These are phyloP conservation scores for Stachybotrys elegans DNA, from an alignment of 2,329 filamentous ascomycete species.

Conservation along the genomic window DNA sequence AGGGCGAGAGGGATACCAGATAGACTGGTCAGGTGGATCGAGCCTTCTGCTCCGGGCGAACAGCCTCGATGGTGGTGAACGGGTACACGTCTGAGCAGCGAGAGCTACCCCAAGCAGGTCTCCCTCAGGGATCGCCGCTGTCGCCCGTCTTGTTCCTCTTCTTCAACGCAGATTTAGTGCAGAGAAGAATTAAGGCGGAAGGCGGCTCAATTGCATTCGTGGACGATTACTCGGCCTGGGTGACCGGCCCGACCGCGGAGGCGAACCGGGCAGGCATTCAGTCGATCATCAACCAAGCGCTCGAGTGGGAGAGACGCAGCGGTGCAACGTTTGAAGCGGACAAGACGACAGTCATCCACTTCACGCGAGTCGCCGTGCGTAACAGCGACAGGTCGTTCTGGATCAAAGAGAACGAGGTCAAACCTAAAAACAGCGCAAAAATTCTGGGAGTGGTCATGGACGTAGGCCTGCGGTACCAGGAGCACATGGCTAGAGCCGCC, in stretches of 20 bases:
- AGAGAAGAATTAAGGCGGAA: neutral
- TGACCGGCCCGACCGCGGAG: constrained; percentile 8
- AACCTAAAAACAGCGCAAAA: constrained; percentile 1
- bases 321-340: constrained; percentile 18
- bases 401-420: constrained; percentile 4
- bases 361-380: constrained; percentile 1
- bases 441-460: constrained; percentile 16
- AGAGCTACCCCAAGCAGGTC: neutral
- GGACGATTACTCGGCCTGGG: constrained; percentile 7
- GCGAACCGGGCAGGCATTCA: constrained; percentile 14
- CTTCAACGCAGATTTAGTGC: constrained; percentile 2
- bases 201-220: constrained; percentile 3
- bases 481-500: neutral
- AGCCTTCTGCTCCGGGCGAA: constrained; percentile 15
- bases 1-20: constrained; percentile 14
- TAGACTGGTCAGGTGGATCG: constrained; percentile 11
- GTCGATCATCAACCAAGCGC: constrained; percentile 13
- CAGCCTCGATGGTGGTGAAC: neutral
- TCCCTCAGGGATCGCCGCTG: neutral
- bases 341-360: constrained; percentile 18
- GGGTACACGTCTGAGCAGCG: neutral
- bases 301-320: constrained; percentile 16
- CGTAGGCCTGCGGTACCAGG: neutral
- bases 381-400: constrained; percentile 1
- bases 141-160: constrained; percentile 1